Percentiles rank a stretch among this genome's conserved stretches.
phyloP scores from a whole-genome alignment of 1,284 basidiomycete genomes.

The Sporisorium sorghi region DNA sequence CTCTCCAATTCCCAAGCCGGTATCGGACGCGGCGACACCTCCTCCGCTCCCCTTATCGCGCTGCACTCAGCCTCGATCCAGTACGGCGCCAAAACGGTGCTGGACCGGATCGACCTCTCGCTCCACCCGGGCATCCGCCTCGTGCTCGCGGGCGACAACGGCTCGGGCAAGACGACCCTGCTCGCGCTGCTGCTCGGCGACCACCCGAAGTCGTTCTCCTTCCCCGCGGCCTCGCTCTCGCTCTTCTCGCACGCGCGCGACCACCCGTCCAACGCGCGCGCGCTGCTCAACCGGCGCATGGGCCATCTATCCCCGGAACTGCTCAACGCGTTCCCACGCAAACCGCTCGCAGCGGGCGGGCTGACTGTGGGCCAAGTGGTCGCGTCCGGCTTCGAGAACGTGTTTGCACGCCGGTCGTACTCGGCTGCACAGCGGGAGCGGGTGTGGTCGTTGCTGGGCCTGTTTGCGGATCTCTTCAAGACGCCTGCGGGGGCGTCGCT shows the following conservation, averaged over 20 bases:
- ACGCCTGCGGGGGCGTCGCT: neutral
- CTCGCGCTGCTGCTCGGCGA: conserved; percentile 91
- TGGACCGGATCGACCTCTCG: conserved; percentile 52
- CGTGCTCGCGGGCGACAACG: conserved; percentile 70
- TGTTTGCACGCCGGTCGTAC: conserved; percentile 51
- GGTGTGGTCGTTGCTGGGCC: conserved; percentile 28
- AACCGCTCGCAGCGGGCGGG: conserved; percentile 50
- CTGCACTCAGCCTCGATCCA: conserved; percentile 79
- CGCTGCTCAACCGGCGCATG: conserved; percentile 46
- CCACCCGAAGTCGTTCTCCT: conserved; percentile 88
- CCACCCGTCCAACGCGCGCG: conserved; percentile 57
- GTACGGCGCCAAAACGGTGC: conserved; percentile 77
- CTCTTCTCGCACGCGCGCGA: conserved; percentile 59
- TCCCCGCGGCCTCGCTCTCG: conserved; percentile 66
- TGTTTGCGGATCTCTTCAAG: conserved; percentile 56
- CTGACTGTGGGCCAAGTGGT: conserved; percentile 60
- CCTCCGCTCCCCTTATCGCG: conserved; percentile 73
- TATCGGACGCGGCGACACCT: conserved; percentile 31
- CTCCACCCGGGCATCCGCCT: conserved; percentile 48
- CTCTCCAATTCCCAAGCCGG: conserved; percentile 9
- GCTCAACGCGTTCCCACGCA: conserved; percentile 83
- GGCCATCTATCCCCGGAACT: conserved; percentile 91
- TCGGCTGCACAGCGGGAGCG: conserved; percentile 27
- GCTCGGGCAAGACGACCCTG: conserved; percentile 92
- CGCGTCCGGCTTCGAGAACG: conserved; percentile 61